Percentiles rank a stretch among this genome's conserved stretches.
Evolutionary conservation across 345 rosid genomes (phyloP).

Genomic region (Citropsis articulata): DNA sequence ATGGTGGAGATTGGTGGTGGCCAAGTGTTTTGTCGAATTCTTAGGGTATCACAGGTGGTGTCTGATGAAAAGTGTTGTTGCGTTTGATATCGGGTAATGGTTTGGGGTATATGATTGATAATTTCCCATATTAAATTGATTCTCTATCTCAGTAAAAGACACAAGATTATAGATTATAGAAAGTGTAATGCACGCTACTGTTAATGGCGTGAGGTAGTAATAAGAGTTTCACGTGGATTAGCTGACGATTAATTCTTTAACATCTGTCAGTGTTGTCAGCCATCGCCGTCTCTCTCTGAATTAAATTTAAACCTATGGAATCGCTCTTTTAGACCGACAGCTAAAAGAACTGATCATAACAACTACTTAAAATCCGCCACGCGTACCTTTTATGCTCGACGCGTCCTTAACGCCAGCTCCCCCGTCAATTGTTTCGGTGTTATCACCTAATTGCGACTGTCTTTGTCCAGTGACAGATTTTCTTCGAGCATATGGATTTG

Average conservation of each 20-base stretch:
- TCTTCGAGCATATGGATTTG: neutral
- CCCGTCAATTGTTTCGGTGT: conserved; percentile 10
- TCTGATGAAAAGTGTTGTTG: no score
- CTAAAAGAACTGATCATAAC: neutral
- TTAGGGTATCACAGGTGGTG: no score
- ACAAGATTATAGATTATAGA: no score
- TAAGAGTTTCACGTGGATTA: neutral
- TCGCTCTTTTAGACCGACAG: conserved; percentile 11
- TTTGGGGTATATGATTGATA: no score
- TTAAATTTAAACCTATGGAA: neutral
- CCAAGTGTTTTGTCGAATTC: no score
- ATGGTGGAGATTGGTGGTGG: no score
- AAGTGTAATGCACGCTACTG: neutral
- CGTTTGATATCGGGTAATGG: no score
- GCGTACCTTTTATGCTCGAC: conserved; percentile 18
- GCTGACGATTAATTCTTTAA: conserved; percentile 1
- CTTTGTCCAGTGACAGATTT: conserved; percentile 2
- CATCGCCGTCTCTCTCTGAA: neutral
- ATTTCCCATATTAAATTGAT: no score
- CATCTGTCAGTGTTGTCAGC: conserved; percentile 13
- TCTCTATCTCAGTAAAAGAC: no score
- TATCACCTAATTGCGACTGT: conserved; percentile 1
- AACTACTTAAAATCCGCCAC: conserved; percentile 12
- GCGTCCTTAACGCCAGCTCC: conserved; percentile 9
- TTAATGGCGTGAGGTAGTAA: neutral